These are phyloP conservation scores for Prunus dulcis DNA, from an alignment of 306 rosid genomes.

Conservation along the genomic window DNA sequence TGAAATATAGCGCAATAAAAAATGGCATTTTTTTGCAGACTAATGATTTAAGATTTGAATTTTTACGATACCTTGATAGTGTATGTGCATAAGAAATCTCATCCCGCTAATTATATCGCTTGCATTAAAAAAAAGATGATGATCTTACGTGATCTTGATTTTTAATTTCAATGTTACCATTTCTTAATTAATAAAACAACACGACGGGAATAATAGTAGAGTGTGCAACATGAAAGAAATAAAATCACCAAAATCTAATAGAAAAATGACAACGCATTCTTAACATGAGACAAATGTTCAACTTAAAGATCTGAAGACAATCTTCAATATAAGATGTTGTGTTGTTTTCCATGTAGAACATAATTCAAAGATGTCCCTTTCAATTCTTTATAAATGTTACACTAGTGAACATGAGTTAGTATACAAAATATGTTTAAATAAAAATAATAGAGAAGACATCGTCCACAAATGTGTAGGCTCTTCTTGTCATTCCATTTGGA, in stretches of 20 bases:
- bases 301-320: not conserved
- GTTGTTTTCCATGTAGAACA: not conserved
- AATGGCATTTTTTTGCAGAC: accelerated
- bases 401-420: not conserved
- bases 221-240: not conserved
- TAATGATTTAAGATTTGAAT: too few relatives aligned
- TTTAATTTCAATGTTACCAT: not conserved
- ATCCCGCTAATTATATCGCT: too few relatives aligned
- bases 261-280: not conserved
- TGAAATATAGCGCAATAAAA: accelerated
- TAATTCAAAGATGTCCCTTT: not conserved
- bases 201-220: too few relatives aligned
- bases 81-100: too few relatives aligned
- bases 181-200: not conserved
- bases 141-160: too few relatives aligned
- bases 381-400: not conserved
- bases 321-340: not conserved
- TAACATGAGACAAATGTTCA: slow-evolving; percentile 1
- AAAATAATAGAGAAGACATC: not conserved
- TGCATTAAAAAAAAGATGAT: too few relatives aligned
- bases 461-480: too few relatives aligned
- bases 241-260: not conserved
- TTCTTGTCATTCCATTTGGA: slow-evolving; percentile 11
- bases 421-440: not conserved
- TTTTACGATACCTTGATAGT: too few relatives aligned